Evolutionary conservation across 1,284 basidiomycete genomes (phyloP), one percentile per base, ranked within the genome.

Genomic region (Kwoniella shivajii): DNA sequence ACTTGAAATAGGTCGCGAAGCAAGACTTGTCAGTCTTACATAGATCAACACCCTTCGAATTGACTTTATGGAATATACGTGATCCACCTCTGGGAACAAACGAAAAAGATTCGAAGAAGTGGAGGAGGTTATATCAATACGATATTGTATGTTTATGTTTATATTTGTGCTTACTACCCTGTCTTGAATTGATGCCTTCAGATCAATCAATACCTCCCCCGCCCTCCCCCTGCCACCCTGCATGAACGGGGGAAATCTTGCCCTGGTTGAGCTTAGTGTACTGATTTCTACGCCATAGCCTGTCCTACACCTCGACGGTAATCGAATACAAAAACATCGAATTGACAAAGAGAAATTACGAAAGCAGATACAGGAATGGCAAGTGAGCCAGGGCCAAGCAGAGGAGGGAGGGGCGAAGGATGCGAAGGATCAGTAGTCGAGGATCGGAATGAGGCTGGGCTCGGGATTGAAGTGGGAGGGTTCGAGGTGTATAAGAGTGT

Each of bases 41-140:
- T 20, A 57, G 57, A 37, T 66, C 68, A 4, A 68, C 68, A 46
- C 74, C 73, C 0, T 78, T 78, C 59, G 65, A 73, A 16, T 57
- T 78, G 27, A 63, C 58, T 31, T 51, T 67, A 4, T 77, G 65
- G 63, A 76, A 78, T 36, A 78, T 78, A 52, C 73, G 75, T 16
- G 66, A 67, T 26, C 77, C 77, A 6, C 77, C 75, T 0, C 13
- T 45, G 7, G 67, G 53, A 2, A 57, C 57, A 2, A 64, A 72
- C 42, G 57, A 57, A 30, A 53, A 50, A 27, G 74, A 77, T 34
- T 70, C 60, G 10, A 68, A 72, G 45, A 67, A 67, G 56, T 77
- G 75, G 75, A 58, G 70, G 16, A 62, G 74, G 50, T 45, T 71
- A 47, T 77, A 77, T 55, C 74, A 76, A 62, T 76, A 76, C 66